Conservation (phyloP, 2,329 filamentous ascomycete species). For the Apiospora saccharicola region DNA sequence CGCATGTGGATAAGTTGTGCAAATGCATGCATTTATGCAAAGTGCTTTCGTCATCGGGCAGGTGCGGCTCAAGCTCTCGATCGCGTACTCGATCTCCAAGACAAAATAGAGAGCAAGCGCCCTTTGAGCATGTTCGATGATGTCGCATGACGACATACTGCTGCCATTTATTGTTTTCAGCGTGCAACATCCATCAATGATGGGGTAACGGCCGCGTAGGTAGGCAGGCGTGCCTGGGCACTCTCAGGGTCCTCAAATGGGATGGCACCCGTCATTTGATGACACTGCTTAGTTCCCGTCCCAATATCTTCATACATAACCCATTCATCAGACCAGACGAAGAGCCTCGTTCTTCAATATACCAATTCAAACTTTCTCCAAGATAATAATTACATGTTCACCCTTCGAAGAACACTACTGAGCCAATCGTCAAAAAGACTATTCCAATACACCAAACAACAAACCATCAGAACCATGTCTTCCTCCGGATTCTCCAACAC, state of each 20-base stretch:
- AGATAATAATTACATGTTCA: slow-evolving; percentile 6
- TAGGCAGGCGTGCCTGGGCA: neutral
- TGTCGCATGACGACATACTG: slow-evolving; percentile 15
- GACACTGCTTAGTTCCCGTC: slow-evolving; percentile 5
- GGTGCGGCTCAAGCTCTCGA: slow-evolving; percentile 11
- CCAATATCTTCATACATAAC: neutral
- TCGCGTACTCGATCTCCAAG: slow-evolving; percentile 13
- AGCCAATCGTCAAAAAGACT: neutral
- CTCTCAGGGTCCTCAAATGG: neutral
- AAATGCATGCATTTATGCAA: neutral
- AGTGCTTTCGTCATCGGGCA: slow-evolving; percentile 18
- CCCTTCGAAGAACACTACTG: slow-evolving; percentile 4
- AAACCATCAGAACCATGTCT: slow-evolving; percentile 10
- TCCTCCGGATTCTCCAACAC: slow-evolving; percentile 60
- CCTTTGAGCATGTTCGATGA: slow-evolving; percentile 2
- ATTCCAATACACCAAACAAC: neutral
- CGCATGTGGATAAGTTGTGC: neutral
- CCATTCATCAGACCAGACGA: neutral
- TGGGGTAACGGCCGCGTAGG: neutral
- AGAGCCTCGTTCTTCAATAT: neutral
- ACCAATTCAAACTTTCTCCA: neutral
- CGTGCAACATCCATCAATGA: neutral
- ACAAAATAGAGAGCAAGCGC: neutral
- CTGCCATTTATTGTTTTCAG: neutral
- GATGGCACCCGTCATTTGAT: neutral